These are phyloP conservation scores for Teratosphaeriaceae sp. DNA, from an alignment of 2,329 filamentous ascomycete species.

Conservation along the genomic window DNA sequence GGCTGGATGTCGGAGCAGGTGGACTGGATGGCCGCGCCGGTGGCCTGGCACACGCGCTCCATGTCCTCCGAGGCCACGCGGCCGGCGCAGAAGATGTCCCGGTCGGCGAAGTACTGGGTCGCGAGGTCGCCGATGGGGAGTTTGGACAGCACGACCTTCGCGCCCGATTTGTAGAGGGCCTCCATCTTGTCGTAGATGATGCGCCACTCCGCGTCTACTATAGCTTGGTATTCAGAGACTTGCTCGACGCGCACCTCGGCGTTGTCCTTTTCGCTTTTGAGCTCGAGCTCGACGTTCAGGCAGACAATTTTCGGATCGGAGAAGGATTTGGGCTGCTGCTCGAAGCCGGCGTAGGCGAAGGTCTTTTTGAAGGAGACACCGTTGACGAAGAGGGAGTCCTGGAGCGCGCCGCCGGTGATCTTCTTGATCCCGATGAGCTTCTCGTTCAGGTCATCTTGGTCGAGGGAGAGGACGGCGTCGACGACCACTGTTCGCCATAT, in stretches of 20 bases:
- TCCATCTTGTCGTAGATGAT: slow-evolving; percentile 99
- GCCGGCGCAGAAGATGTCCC: slow-evolving; percentile 96
- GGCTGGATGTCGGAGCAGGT: slow-evolving; percentile 92
- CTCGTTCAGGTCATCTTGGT: slow-evolving; percentile 96
- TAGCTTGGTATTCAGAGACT: slow-evolving; percentile 98
- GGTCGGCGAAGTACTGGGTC: slow-evolving; percentile 91
- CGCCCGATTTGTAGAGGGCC: slow-evolving; percentile 84
- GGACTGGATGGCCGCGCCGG: slow-evolving; percentile 84
- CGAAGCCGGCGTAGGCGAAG: slow-evolving; percentile 97
- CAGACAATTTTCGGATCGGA: slow-evolving; percentile 93
- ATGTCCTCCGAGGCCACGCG: slow-evolving; percentile 88
- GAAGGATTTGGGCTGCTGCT: slow-evolving; percentile 97
- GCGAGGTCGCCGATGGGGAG: slow-evolving; percentile 95
- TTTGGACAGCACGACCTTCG: slow-evolving; percentile 96
- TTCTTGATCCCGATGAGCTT: slow-evolving; percentile 98
- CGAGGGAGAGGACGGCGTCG: slow-evolving; percentile 87
- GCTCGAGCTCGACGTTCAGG: slow-evolving; percentile 93
- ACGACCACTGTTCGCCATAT: slow-evolving; percentile 69
- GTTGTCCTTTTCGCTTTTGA: slow-evolving; percentile 99
- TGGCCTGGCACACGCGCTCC: slow-evolving; percentile 92
- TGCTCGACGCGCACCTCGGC: slow-evolving; percentile 97
- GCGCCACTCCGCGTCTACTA: slow-evolving; percentile 98
- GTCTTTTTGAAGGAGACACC: slow-evolving; percentile 99
- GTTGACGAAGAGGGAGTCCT: slow-evolving; percentile 94
- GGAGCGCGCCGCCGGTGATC: slow-evolving; percentile 90